These are phyloP conservation scores for Neofusicoccum cordaticola DNA, from an alignment of 2,329 filamentous ascomycete species.

Conservation along the genomic window DNA sequence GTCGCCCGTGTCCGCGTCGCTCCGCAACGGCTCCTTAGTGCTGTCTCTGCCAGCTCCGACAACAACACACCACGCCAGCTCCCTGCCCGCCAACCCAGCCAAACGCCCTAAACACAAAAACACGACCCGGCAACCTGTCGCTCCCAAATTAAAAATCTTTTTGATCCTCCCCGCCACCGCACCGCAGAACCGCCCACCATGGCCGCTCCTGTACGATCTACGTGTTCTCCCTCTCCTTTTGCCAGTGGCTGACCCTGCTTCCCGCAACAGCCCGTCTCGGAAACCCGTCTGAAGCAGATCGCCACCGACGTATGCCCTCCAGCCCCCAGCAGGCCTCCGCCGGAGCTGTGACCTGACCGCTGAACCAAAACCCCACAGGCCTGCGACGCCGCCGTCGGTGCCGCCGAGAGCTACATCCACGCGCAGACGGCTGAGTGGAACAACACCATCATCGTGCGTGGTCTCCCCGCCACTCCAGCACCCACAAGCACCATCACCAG, in stretches of 20 bases:
- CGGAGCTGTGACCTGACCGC: neutral
- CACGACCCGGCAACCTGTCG: neutral
- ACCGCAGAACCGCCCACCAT: neutral
- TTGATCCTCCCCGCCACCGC: neutral
- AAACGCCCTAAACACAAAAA: neutral
- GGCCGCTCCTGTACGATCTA: constrained; percentile 14
- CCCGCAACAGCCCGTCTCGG: constrained; percentile 61
- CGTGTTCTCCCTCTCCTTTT: constrained; percentile 15
- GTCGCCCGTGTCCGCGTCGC: neutral
- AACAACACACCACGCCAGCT: constrained; percentile 9
- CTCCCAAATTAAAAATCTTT: neutral
- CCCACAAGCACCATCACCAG: constrained; percentile 19
- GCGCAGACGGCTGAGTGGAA: constrained; percentile 85
- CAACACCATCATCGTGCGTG: constrained; percentile 80
- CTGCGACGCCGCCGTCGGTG: constrained; percentile 73
- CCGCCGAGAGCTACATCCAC: constrained; percentile 81
- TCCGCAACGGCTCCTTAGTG: neutral
- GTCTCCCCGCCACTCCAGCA: constrained; percentile 13
- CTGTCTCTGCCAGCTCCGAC: neutral
- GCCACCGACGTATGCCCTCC: constrained; percentile 67
- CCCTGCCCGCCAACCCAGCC: neutral
- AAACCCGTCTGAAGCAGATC: constrained; percentile 78
- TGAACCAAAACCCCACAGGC: constrained; percentile 55
- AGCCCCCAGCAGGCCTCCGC: neutral
- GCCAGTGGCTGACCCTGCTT: neutral